phyloP scores from a whole-genome alignment of 108 stramenopile species.

The Cyclostephanos invisitatus region DNA sequence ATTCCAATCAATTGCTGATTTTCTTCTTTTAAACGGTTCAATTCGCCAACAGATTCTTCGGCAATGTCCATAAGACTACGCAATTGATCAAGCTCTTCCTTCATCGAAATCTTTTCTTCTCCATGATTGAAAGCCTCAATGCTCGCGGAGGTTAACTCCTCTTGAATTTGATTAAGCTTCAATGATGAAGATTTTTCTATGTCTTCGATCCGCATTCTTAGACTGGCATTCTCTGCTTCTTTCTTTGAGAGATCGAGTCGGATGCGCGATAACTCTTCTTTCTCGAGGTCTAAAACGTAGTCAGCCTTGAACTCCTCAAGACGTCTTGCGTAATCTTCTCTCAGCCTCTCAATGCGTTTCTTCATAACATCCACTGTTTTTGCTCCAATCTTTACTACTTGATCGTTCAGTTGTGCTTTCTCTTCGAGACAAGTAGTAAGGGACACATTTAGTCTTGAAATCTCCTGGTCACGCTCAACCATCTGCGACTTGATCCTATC shows the following conservation, averaged over 20 bases:
- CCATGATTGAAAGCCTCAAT: conserved; percentile 25
- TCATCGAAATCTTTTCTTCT: conserved; percentile 31
- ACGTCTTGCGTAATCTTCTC: conserved; percentile 18
- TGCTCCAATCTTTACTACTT: conserved; percentile 22
- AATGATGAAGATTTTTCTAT: conserved; percentile 31
- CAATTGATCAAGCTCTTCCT: conserved; percentile 37
- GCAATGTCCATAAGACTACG: conserved; percentile 46
- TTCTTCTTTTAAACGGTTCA: conserved; percentile 41
- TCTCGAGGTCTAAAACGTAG: conserved; percentile 17
- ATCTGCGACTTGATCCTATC: neutral
- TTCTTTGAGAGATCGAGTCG: conserved; percentile 16
- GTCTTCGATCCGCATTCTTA: conserved; percentile 26
- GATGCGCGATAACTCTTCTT: conserved; percentile 8
- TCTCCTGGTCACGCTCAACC: conserved; percentile 16
- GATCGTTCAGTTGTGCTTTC: conserved; percentile 15
- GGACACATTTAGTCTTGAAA: conserved; percentile 20
- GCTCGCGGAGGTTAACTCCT: conserved; percentile 15
- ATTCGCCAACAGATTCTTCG: conserved; percentile 41
- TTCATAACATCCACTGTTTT: conserved; percentile 43
- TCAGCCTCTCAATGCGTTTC: conserved; percentile 22
- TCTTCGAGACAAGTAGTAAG: conserved; percentile 21
- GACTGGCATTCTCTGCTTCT: conserved; percentile 26
- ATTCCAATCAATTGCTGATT: conserved; percentile 23
- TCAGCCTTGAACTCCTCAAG: conserved; percentile 21
- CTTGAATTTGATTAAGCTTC: conserved; percentile 23